These are phyloP conservation scores for Setaria italica DNA, from an alignment of 202 grass and related monocot species.

Conservation along the genomic window DNA sequence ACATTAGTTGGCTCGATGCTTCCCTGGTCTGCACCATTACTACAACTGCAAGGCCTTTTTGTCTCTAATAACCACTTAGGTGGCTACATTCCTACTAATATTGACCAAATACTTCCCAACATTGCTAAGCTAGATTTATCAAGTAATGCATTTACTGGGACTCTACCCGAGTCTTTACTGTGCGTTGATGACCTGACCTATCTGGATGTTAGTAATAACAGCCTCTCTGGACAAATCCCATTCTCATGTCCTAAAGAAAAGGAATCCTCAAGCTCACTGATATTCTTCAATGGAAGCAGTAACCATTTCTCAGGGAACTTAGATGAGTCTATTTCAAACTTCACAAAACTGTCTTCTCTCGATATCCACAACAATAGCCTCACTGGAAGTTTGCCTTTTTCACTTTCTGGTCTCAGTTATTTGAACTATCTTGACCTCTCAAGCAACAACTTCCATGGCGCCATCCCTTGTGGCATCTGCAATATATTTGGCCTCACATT, in stretches of 20 bases:
- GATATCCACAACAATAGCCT: slow-evolving; percentile 92
- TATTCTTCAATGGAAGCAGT: slow-evolving; percentile 83
- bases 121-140: slow-evolving; percentile 79
- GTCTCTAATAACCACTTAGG: slow-evolving; percentile 82
- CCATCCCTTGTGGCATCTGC: slow-evolving; percentile 81
- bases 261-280: slow-evolving; percentile 62
- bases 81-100: slow-evolving; percentile 69
- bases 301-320: slow-evolving; percentile 79
- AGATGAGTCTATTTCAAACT: slow-evolving; percentile 78
- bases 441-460: slow-evolving; percentile 73
- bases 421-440: slow-evolving; percentile 96
- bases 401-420: slow-evolving; percentile 70
- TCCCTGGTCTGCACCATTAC: slow-evolving; percentile 56
- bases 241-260: slow-evolving; percentile 53
- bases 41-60: slow-evolving; percentile 82
- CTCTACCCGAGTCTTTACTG: slow-evolving; percentile 69
- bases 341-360: slow-evolving; percentile 75
- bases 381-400: slow-evolving; percentile 69
- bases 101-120: slow-evolving; percentile 73
- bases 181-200: slow-evolving; percentile 58
- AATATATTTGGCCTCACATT: slow-evolving; percentile 72
- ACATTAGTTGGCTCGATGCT: slow-evolving; percentile 68
- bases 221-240: slow-evolving; percentile 70
- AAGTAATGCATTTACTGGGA: slow-evolving; percentile 69
- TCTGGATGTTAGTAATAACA: slow-evolving; percentile 88